These are phyloP conservation scores for Pythium phragmiticola DNA, from an alignment of 352 stramenopile genomes.

Conservation along the genomic window DNA sequence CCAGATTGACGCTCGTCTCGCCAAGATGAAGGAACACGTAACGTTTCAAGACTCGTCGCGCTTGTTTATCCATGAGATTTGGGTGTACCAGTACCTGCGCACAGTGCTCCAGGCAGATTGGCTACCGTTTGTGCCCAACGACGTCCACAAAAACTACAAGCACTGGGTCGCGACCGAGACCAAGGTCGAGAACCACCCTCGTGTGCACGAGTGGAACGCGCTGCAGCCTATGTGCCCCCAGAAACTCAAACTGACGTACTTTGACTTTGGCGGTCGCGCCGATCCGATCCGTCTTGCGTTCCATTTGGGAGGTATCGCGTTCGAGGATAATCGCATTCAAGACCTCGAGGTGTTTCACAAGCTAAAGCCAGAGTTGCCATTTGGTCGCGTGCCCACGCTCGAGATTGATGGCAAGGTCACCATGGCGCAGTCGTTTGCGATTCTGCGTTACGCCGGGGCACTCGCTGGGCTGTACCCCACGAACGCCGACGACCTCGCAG, in stretches of 20 bases:
- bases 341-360: slow-evolving; percentile 21
- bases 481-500: neutral
- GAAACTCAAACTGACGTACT: slow-evolving; percentile 32
- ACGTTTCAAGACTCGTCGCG: slow-evolving; percentile 1
- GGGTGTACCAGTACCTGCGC: neutral
- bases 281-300: slow-evolving; percentile 34
- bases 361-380: slow-evolving; percentile 23
- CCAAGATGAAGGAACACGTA: neutral
- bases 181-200: slow-evolving; percentile 4
- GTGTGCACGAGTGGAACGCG: neutral
- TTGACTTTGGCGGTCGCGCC: slow-evolving; percentile 27
- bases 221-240: neutral
- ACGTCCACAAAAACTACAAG: slow-evolving; percentile 4
- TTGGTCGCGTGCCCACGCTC: slow-evolving; percentile 27
- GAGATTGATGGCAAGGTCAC: slow-evolving; percentile 23
- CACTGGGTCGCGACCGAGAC: neutral
- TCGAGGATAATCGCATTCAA: slow-evolving; percentile 34
- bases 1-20: slow-evolving; percentile 1
- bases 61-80: slow-evolving; percentile 7
- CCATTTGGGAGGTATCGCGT: slow-evolving; percentile 27
- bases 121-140: neutral
- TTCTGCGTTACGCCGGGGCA: slow-evolving; percentile 62
- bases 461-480: slow-evolving; percentile 33
- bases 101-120: neutral
- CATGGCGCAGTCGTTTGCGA: slow-evolving; percentile 38